Percentiles rank a stretch among this genome's conserved stretches.
Evolutionary conservation across 2,329 filamentous ascomycete genomes (phyloP).

Genomic region (Stachybotrys chlorohalonatus): DNA sequence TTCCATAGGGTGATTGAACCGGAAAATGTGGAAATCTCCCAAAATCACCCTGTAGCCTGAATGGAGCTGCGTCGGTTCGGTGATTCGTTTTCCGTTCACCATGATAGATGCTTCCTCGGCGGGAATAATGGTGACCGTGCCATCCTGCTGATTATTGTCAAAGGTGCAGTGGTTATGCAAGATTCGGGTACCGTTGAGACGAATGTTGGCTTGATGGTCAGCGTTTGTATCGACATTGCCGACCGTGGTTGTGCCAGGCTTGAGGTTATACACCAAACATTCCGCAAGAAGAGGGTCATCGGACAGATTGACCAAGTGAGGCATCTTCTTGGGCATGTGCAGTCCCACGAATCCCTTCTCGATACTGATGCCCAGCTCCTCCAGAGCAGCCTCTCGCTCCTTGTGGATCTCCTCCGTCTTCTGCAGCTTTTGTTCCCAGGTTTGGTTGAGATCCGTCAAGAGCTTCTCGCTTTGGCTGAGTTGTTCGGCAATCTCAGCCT

Average conservation of each 20-base stretch:
- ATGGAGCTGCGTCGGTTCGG: conserved; percentile 75
- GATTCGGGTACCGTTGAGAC: conserved; percentile 88
- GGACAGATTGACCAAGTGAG: conserved; percentile 96
- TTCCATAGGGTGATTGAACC: conserved; percentile 97
- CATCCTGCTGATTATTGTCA: conserved; percentile 70
- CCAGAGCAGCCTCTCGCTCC: conserved; percentile 86
- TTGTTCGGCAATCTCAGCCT: conserved; percentile 96
- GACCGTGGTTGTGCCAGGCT: conserved; percentile 87
- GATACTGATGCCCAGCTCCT: conserved; percentile 96
- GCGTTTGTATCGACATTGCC: conserved; percentile 85
- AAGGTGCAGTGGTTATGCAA: conserved; percentile 88
- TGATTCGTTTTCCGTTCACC: conserved; percentile 89
- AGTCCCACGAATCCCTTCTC: conserved; percentile 96
- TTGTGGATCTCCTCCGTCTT: conserved; percentile 98
- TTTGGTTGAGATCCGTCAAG: conserved; percentile 92
- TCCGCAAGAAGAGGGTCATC: conserved; percentile 88
- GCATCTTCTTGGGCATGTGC: conserved; percentile 97
- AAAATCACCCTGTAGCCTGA: conserved; percentile 93
- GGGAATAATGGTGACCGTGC: conserved; percentile 83
- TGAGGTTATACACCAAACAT: conserved; percentile 95
- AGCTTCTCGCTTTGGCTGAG: conserved; percentile 94
- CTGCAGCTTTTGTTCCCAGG: conserved; percentile 92
- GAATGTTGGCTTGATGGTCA: conserved; percentile 71
- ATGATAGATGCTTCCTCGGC: conserved; percentile 91
- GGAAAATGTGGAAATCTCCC: conserved; percentile 96